Percentiles rank a stretch among this genome's conserved stretches.
Conservation (phyloP, 2,329 filamentous ascomycete genomes). For the Trichoderma simmonsii region DNA sequence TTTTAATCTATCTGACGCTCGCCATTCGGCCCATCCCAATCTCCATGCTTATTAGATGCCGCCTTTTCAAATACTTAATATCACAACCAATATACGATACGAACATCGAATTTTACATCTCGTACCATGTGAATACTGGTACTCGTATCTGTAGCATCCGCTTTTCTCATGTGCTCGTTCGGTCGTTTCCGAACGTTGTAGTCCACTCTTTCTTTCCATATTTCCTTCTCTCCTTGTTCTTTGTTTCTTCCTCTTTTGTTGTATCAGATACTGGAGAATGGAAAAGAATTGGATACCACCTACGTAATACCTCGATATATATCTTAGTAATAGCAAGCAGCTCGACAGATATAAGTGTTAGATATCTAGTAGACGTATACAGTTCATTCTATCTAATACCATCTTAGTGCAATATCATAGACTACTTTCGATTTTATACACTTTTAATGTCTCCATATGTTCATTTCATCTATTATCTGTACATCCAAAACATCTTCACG, state of each 20-base stretch:
- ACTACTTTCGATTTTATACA: not conserved
- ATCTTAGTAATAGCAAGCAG: not conserved
- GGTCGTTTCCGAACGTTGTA: not conserved
- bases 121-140: not conserved
- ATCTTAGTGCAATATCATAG: not conserved
- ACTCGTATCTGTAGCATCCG: not conserved
- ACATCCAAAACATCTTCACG: not conserved
- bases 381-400: not conserved
- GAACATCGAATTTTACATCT: not conserved
- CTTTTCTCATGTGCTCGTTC: not conserved
- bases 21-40: conserved; percentile 5
- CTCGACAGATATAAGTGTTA: not conserved
- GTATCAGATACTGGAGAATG: not conserved
- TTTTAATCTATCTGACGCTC: conserved; percentile 13
- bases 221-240: not conserved
- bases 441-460: not conserved
- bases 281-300: not conserved
- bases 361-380: not conserved
- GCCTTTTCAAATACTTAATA: not conserved
- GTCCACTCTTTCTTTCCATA: not conserved
- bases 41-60: not conserved
- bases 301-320: not conserved
- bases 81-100: not conserved
- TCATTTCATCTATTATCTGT: not conserved
- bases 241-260: not conserved